Evolutionary conservation across 2,329 filamentous ascomycete species (phyloP).

Genomic region (Paraconiothyrium sp.): DNA sequence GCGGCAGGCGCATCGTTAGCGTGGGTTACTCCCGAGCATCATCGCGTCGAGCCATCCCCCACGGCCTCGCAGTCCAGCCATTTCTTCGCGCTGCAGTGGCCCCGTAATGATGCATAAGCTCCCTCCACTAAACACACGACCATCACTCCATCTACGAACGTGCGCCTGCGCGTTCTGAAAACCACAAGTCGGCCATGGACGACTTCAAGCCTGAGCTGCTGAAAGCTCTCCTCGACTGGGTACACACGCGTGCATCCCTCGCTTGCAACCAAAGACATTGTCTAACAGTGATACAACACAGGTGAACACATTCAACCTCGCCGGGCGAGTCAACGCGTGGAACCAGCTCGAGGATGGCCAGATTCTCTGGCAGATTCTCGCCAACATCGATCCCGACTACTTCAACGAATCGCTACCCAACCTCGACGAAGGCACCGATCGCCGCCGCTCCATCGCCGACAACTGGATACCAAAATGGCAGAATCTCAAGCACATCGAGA

Average conservation of each 20-base stretch:
- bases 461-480: constrained; percentile 64
- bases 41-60: constrained; percentile 34
- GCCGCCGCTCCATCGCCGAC: constrained; percentile 48
- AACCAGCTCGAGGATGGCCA: constrained; percentile 58
- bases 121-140: constrained; percentile 24
- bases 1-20: constrained; percentile 23
- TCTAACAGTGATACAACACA: constrained; percentile 24
- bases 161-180: constrained; percentile 30
- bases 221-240: constrained; percentile 52
- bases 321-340: constrained; percentile 49
- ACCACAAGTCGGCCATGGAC: constrained; percentile 40
- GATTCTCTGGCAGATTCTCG: constrained; percentile 59
- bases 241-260: constrained; percentile 25
- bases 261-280: not conserved
- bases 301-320: constrained; percentile 57
- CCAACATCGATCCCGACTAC: constrained; percentile 58
- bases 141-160: constrained; percentile 23
- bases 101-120: constrained; percentile 44
- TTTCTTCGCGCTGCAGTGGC: constrained; percentile 24
- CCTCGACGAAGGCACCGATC: constrained; percentile 52
- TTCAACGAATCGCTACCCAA: constrained; percentile 59
- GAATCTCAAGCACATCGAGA: constrained; percentile 62
- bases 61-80: constrained; percentile 12
- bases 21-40: constrained; percentile 33
- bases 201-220: constrained; percentile 53